Evolutionary conservation across 2,329 filamentous ascomycete species (phyloP).

Genomic region (Trichoderma cornu-damae): DNA sequence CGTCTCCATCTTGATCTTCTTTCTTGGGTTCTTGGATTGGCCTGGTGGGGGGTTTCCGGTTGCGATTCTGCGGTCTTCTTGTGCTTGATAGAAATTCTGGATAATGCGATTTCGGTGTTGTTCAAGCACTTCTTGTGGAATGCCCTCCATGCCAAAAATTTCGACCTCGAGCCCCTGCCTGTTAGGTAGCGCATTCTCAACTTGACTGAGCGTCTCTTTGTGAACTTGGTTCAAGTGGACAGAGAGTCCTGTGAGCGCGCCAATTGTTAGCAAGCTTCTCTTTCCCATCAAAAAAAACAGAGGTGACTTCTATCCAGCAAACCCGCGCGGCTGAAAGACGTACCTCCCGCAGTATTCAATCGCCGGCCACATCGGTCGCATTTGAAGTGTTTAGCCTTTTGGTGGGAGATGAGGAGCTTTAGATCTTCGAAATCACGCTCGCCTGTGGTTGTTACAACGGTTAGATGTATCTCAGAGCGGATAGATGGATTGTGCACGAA

Average conservation of each 20-base stretch:
- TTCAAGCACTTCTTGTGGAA: slow-evolving; percentile 77
- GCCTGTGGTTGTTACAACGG: slow-evolving; percentile 37
- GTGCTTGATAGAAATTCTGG: slow-evolving; percentile 76
- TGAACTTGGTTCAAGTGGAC: slow-evolving; percentile 99
- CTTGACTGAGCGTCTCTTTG: slow-evolving; percentile 80
- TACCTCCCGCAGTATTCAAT: slow-evolving; percentile 91
- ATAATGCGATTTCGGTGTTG: slow-evolving; percentile 83
- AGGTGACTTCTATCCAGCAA: not conserved
- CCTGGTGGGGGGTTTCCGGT: slow-evolving; percentile 81
- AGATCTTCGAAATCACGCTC: slow-evolving; percentile 97
- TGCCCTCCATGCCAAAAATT: slow-evolving; percentile 97
- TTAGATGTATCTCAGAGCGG: slow-evolving; percentile 22
- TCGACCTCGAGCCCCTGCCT: slow-evolving; percentile 83
- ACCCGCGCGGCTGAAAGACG: slow-evolving; percentile 25
- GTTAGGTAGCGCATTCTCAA: slow-evolving; percentile 89
- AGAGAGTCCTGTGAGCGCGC: slow-evolving; percentile 63
- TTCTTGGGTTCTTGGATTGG: slow-evolving; percentile 57
- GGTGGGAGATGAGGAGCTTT: slow-evolving; percentile 93
- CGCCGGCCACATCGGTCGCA: slow-evolving; percentile 85
- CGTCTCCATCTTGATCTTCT: slow-evolving; percentile 69
- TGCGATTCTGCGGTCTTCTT: slow-evolving; percentile 72
- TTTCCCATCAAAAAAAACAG: not conserved
- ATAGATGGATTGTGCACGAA: slow-evolving; percentile 29
- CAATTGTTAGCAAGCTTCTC: not conserved
- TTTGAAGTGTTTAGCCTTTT: slow-evolving; percentile 99